phyloP scores from a whole-genome alignment of 108 stramenopile genomes.

The Skeletonema potamos region DNA sequence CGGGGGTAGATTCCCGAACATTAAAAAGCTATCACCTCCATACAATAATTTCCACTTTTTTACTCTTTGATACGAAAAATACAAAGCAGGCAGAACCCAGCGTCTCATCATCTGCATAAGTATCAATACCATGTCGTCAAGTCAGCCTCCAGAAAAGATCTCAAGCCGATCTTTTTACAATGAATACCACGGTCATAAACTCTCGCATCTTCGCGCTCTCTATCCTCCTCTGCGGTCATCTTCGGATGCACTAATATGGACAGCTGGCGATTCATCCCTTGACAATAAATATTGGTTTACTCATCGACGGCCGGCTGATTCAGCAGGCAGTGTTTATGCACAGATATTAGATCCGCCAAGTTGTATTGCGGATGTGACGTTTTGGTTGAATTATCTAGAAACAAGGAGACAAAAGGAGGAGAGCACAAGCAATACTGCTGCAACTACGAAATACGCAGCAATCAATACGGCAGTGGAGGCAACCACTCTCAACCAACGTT shows the following conservation, averaged over 20 bases:
- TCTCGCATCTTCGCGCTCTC: constrained; percentile 53
- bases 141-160: constrained; percentile 27
- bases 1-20: too few species aligned
- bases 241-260: constrained; percentile 65
- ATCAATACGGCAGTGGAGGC: constrained; percentile 87
- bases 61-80: too few species aligned
- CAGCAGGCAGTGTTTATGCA: constrained; percentile 43
- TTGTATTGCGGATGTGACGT: constrained; percentile 73
- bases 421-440: not conserved
- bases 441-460: constrained; percentile 38
- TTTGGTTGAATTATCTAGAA: constrained; percentile 67
- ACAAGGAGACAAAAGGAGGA: not conserved
- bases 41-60: too few species aligned
- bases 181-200: constrained; percentile 77
- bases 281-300: constrained; percentile 77
- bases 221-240: constrained; percentile 55
- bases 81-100: too few species aligned
- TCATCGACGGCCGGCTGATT: constrained; percentile 50
- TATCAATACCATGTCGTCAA: not conserved
- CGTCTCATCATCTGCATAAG: not conserved
- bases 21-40: too few species aligned
- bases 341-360: constrained; percentile 59
- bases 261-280: constrained; percentile 70
- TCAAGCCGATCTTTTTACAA: constrained; percentile 52
- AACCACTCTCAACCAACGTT: constrained; percentile 70